Evolutionary conservation across 352 stramenopile genomes (phyloP).

Genomic region (Peronospora destructor): DNA sequence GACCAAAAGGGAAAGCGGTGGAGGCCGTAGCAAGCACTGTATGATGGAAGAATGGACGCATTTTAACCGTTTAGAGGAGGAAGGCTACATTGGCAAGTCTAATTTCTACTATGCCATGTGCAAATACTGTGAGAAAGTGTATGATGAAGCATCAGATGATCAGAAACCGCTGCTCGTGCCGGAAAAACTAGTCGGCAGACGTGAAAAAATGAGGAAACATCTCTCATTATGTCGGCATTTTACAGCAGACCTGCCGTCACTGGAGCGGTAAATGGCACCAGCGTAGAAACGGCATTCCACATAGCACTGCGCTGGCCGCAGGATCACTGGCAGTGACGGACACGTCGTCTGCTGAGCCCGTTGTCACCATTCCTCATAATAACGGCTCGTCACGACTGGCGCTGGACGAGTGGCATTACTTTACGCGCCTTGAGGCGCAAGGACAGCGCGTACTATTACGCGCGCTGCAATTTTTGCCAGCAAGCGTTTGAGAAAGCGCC

Average conservation of each 20-base stretch:
- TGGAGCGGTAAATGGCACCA: slow-evolving; percentile 34
- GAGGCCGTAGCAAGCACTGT: slow-evolving; percentile 51
- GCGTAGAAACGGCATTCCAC: slow-evolving; percentile 21
- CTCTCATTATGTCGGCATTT: slow-evolving; percentile 54
- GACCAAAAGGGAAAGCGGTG: slow-evolving; percentile 27
- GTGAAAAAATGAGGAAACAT: slow-evolving; percentile 78
- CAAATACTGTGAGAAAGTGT: slow-evolving; percentile 57
- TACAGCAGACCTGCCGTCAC: slow-evolving; percentile 48
- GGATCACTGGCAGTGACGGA: neutral
- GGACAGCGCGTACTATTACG: slow-evolving; percentile 68
- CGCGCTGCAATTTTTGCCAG: slow-evolving; percentile 77
- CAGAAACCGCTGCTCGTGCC: slow-evolving; percentile 48
- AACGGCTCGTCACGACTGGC: slow-evolving; percentile 36
- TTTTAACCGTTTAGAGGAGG: slow-evolving; percentile 64
- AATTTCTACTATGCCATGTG: slow-evolving; percentile 77
- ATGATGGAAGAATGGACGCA: slow-evolving; percentile 82
- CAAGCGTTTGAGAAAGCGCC: slow-evolving; percentile 48
- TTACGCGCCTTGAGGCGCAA: slow-evolving; percentile 70
- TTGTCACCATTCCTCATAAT: slow-evolving; percentile 2
- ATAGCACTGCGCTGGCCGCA: slow-evolving; percentile 9
- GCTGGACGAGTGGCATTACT: slow-evolving; percentile 74
- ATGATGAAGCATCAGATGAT: slow-evolving; percentile 46
- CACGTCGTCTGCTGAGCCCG: slow-evolving; percentile 2
- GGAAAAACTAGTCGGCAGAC: slow-evolving; percentile 61
- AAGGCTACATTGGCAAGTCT: slow-evolving; percentile 77